Evolutionary conservation across 495 filamentous ascomycete species (phyloP).

Genomic region (Penicillium roqueforti): DNA sequence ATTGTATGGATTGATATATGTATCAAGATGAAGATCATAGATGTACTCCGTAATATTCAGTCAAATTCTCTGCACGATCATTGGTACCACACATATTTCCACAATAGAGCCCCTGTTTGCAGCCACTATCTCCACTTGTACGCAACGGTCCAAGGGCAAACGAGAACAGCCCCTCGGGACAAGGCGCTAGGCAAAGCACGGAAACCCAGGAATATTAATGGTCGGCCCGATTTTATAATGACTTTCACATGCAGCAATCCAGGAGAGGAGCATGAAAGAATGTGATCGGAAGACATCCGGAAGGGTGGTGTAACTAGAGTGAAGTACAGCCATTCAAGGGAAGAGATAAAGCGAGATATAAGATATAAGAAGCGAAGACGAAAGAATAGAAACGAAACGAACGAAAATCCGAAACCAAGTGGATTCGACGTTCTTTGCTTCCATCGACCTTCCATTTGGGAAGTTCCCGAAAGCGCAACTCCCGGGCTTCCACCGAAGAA

Average conservation of each 20-base stretch:
- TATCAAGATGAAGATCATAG: not conserved
- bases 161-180: conserved; percentile 11
- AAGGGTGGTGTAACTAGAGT: conserved; percentile 7
- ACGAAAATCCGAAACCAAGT: conserved; percentile 4
- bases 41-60: not conserved
- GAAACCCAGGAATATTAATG: conserved; percentile 4
- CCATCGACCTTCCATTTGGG: conserved; percentile 24
- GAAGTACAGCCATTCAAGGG: too few species aligned
- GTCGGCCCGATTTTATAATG: conserved; percentile 16
- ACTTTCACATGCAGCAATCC: conserved; percentile 7
- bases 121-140: conserved; percentile 5
- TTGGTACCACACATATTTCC: not conserved
- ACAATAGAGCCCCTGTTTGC: conserved; percentile 14
- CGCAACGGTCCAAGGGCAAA: conserved; percentile 1
- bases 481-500: conserved; percentile 15
- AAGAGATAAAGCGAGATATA: not conserved
- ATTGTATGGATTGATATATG: not conserved
- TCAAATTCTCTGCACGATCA: not conserved
- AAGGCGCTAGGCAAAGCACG: conserved; percentile 1
- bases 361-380: too few species aligned
- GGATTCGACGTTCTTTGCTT: conserved; percentile 14
- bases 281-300: conserved; percentile 4
- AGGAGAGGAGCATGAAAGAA: conserved; percentile 1
- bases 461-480: not conserved
- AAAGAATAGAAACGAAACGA: not conserved